These are phyloP conservation scores for Circinella minor DNA, from an alignment of 371 early-diverging fungal species.

Conservation along the genomic window DNA sequence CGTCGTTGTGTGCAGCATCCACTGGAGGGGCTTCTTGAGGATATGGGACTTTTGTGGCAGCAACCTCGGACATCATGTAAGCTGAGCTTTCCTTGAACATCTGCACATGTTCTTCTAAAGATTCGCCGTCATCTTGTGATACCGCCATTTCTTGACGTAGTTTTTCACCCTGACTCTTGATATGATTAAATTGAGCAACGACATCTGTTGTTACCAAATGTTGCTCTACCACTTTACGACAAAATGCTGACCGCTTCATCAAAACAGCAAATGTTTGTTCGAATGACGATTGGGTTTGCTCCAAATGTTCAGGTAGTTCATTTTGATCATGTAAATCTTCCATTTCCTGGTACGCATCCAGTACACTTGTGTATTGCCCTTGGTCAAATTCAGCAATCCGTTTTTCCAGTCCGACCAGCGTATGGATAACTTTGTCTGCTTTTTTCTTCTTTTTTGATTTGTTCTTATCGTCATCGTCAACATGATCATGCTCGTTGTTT, in stretches of 20 bases:
- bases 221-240: slow-evolving; percentile 48
- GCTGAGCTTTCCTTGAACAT: slow-evolving; percentile 43
- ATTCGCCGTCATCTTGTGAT: neutral
- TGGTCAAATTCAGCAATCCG: slow-evolving; percentile 29
- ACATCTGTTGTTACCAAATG: slow-evolving; percentile 35
- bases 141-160: slow-evolving; percentile 23
- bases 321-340: slow-evolving; percentile 7
- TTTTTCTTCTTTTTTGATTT: slow-evolving; percentile 2
- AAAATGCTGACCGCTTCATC: slow-evolving; percentile 45
- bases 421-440: slow-evolving; percentile 20
- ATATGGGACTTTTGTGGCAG: slow-evolving; percentile 32
- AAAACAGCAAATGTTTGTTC: slow-evolving; percentile 31
- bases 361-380: slow-evolving; percentile 24
- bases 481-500: neutral
- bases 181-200: slow-evolving; percentile 17
- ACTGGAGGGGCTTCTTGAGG: slow-evolving; percentile 31
- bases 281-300: slow-evolving; percentile 30
- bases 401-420: slow-evolving; percentile 21
- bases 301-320: slow-evolving; percentile 8
- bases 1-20: slow-evolving; percentile 12
- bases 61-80: slow-evolving; percentile 35
- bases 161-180: slow-evolving; percentile 25
- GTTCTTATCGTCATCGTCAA: neutral
- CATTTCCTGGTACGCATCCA: slow-evolving; percentile 39
- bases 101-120: slow-evolving; percentile 24